Percentiles rank a stretch among this genome's conserved stretches.
These are phyloP conservation scores for Aspergillus sp. DNA, from an alignment of 2,329 filamentous ascomycete genomes.

Conservation along the genomic window DNA sequence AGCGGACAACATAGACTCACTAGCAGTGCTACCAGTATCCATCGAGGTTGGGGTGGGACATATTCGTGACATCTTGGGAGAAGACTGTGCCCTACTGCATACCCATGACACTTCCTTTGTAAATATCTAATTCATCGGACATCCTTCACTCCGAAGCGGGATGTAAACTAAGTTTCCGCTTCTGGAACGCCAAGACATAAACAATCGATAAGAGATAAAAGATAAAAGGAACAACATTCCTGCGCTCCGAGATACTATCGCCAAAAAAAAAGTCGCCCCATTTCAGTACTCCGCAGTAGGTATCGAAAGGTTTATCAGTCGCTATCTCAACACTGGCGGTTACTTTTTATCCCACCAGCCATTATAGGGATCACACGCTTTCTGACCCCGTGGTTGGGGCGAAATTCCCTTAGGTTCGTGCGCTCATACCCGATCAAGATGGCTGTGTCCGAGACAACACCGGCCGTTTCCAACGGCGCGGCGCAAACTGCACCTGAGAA, in stretches of 20 bases:
- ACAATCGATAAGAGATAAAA: slow-evolving; percentile 32
- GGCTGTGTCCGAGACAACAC: slow-evolving; percentile 24
- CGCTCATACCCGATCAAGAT: slow-evolving; percentile 24
- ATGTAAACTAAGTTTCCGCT: background rate
- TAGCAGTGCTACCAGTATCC: slow-evolving; percentile 28
- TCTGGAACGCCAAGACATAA: slow-evolving; percentile 6
- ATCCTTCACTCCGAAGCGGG: background rate
- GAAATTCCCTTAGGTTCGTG: slow-evolving; percentile 10
- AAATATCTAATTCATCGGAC: background rate
- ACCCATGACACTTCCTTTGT: background rate
- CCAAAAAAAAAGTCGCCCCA: slow-evolving; percentile 23
- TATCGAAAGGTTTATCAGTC: background rate
- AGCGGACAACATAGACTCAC: slow-evolving; percentile 17
- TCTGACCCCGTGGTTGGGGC: slow-evolving; percentile 31
- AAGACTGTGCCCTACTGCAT: background rate
- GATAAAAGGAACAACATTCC: slow-evolving; percentile 19
- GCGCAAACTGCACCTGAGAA: slow-evolving; percentile 20
- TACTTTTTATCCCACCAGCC: slow-evolving; percentile 1
- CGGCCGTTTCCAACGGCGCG: slow-evolving; percentile 19
- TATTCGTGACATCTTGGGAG: background rate
- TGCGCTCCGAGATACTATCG: slow-evolving; percentile 24
- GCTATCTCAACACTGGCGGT: background rate
- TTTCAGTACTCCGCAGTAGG: background rate
- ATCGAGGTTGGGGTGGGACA: slow-evolving; percentile 20
- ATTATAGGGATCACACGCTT: slow-evolving; percentile 33